Percentiles rank a stretch among this genome's conserved stretches.
Evolutionary conservation across 2,329 filamentous ascomycete genomes (phyloP).

Genomic region (Calonectria henricotiae): DNA sequence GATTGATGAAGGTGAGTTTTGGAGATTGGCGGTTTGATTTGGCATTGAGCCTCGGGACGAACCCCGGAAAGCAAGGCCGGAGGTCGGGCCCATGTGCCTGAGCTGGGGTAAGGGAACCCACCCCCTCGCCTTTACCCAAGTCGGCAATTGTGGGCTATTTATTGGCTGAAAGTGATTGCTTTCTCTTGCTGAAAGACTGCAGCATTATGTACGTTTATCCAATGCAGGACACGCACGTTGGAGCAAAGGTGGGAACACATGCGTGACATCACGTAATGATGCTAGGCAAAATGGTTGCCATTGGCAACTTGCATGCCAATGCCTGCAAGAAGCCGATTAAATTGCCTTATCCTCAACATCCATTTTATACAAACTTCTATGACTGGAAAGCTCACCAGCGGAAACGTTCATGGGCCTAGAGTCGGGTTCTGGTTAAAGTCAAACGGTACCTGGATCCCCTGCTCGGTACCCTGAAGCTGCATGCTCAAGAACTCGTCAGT

Average conservation of each 20-base stretch:
- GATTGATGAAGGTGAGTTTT: constrained; percentile 14
- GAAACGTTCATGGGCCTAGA: constrained; percentile 26
- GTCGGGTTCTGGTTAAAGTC: constrained; percentile 53
- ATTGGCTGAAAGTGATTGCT: constrained; percentile 7
- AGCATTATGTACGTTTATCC: not conserved
- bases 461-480: constrained; percentile 53
- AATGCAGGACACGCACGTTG: not conserved
- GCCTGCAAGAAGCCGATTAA: not conserved
- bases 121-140: constrained; percentile 7
- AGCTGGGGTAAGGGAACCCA: constrained; percentile 11
- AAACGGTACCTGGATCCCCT: constrained; percentile 50
- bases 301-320: not conserved
- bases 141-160: not conserved
- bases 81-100: constrained; percentile 24
- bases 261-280: not conserved
- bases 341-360: not conserved
- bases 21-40: constrained; percentile 21
- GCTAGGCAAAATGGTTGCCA: not conserved
- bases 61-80: constrained; percentile 32
- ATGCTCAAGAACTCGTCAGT: constrained; percentile 58
- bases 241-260: not conserved
- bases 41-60: constrained; percentile 36
- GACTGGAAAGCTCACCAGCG: not conserved
- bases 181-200: not conserved
- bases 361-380: constrained; percentile 17